phyloP scores from a whole-genome alignment of 176 grass and related monocot species.

The Pharus latifolius region DNA sequence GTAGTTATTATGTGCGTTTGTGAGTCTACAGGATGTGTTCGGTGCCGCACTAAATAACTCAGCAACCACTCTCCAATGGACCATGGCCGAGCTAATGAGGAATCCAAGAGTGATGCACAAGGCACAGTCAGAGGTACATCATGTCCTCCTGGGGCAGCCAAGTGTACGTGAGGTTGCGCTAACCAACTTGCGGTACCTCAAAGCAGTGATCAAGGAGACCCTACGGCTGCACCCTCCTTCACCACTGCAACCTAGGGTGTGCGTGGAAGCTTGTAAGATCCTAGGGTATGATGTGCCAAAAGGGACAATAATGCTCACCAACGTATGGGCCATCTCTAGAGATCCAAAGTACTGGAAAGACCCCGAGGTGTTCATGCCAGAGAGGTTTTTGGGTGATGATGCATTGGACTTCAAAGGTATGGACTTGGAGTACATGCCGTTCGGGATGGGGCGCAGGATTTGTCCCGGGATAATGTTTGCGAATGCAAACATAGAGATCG shows the following conservation, averaged over 20 bases:
- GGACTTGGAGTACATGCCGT: constrained; percentile 30
- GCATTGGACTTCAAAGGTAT: neutral
- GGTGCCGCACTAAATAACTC: constrained; percentile 6
- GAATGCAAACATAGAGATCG: neutral
- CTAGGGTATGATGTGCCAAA: neutral
- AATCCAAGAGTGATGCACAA: constrained; percentile 8
- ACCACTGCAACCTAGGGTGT: neutral
- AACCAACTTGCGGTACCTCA: neutral
- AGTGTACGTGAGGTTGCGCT: neutral
- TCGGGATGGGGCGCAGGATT: constrained; percentile 20
- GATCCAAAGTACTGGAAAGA: constrained; percentile 28
- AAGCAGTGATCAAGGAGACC: constrained; percentile 12
- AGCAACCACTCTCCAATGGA: constrained; percentile 10
- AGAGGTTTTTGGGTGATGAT: neutral
- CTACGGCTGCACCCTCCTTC: constrained; percentile 24
- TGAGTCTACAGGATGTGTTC: constrained; percentile 24
- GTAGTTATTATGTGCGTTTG: neutral
- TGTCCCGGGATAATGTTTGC: constrained; percentile 22
- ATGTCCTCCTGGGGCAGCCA: neutral
- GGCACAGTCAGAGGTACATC: neutral
- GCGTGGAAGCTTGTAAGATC: neutral
- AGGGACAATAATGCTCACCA: constrained; percentile 7
- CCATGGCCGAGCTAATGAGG: constrained; percentile 17
- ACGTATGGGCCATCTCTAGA: constrained; percentile 17
- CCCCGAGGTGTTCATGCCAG: constrained; percentile 14